Conservation (phyloP, 306 rosid genomes). For the cucumber (Cucumis sativus) region Cucumber_9930_V3 NC_026657.2:10170001-10170500, state of each 20-base stretch:
- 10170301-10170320: not conserved
- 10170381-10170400: not conserved
- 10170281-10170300: conserved; percentile 30
- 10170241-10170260: conserved; percentile 99
- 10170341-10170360: not conserved
- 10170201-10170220: conserved; percentile 76
- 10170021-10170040: conserved; percentile 77
- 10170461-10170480: not conserved
- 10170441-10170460: not conserved
- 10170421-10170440: not conserved
- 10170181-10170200: conserved; percentile 77
- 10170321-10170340: not conserved
- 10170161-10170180: conserved; percentile 36
- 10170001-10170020: conserved; percentile 68
- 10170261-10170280: conserved; percentile 97
- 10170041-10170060: conserved; percentile 64
- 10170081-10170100: not conserved
- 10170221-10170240: conserved; percentile 98
- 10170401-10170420: not conserved
- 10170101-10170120: not conserved
- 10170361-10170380: not conserved
- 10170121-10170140: not conserved
- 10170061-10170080: conserved; percentile 16
- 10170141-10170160: not conserved
- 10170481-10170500: not conserved